These are phyloP conservation scores for Boletus pseudopeckii DNA, from an alignment of 768 basidiomycete species.

Conservation along the genomic window DNA sequence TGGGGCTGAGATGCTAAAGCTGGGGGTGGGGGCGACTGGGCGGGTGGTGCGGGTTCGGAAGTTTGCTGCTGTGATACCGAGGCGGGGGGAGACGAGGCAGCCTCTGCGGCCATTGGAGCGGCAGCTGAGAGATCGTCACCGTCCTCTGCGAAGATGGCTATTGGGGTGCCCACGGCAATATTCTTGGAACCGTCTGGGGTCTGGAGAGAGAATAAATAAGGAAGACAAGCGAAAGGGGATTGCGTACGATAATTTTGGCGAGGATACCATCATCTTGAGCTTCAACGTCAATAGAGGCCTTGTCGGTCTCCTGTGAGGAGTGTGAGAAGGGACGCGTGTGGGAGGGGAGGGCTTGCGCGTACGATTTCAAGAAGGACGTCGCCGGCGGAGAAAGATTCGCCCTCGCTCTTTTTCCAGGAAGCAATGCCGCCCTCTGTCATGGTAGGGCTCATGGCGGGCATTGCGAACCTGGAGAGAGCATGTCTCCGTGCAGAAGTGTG, in stretches of 20 bases:
- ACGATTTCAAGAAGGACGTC: constrained; percentile 97
- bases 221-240: background rate
- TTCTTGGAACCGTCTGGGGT: constrained; percentile 81
- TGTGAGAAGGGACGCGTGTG: constrained; percentile 5
- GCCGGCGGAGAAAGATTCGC: constrained; percentile 82
- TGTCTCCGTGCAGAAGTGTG: constrained; percentile 75
- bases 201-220: constrained; percentile 38
- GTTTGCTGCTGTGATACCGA: constrained; percentile 35
- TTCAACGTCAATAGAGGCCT: constrained; percentile 99
- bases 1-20: constrained; percentile 34
- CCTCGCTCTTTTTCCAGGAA: constrained; percentile 96
- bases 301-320: constrained; percentile 88
- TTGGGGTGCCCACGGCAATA: constrained; percentile 80
- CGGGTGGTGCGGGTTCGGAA: constrained; percentile 42
- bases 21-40: constrained; percentile 34
- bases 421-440: constrained; percentile 99
- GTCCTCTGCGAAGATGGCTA: constrained; percentile 91
- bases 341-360: constrained; percentile 26
- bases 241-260: constrained; percentile 90
- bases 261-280: constrained; percentile 96
- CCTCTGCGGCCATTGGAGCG: constrained; percentile 65
- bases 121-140: constrained; percentile 91
- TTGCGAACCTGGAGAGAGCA: constrained; percentile 84
- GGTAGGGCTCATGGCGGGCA: constrained; percentile 99
- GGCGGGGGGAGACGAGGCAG: constrained; percentile 39